phyloP scores from a whole-genome alignment of 2,329 filamentous ascomycete species.

The Pseudocercospora fijiensis region DNA sequence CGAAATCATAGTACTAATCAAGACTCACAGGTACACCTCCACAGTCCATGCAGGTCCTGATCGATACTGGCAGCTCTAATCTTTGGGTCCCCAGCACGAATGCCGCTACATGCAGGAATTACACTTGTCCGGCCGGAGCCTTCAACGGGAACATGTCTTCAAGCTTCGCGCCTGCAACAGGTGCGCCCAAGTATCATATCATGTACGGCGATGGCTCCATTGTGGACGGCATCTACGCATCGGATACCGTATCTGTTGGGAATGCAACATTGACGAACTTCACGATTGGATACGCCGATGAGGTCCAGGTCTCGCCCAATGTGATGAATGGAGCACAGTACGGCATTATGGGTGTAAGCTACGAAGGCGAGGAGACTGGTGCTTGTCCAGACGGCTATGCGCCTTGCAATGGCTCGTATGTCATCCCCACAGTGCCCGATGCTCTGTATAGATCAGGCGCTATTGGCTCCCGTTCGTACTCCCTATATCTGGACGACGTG shows the following conservation, averaged over 20 bases:
- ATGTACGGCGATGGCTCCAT: not conserved
- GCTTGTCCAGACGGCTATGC: not conserved
- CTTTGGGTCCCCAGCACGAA: not conserved
- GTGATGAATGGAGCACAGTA: not conserved
- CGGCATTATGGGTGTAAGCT: slow-evolving; percentile 2
- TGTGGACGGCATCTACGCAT: not conserved
- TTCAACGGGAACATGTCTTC: not conserved
- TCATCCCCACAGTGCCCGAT: not conserved
- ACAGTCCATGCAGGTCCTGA: not conserved
- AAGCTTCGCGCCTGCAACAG: not conserved
- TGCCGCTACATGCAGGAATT: slow-evolving; percentile 3
- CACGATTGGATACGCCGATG: not conserved
- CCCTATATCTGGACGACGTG: not conserved
- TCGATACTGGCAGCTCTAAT: not conserved
- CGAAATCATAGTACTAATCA: not conserved
- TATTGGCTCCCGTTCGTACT: not conserved
- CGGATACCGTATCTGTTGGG: not conserved
- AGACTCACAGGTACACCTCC: not conserved
- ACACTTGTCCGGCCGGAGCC: not conserved
- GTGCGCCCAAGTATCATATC: not conserved
- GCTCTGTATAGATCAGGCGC: not conserved
- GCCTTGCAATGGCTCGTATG: not conserved
- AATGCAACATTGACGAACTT: not conserved
- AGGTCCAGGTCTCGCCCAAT: not conserved
- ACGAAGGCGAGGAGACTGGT: not conserved